A percentile compares a stretch with the other conserved stretches of the same genome.
These are phyloP conservation scores for Lipomyces japonicus DNA, from an alignment of 805 yeast genomes.

Conservation along the genomic window DNA sequence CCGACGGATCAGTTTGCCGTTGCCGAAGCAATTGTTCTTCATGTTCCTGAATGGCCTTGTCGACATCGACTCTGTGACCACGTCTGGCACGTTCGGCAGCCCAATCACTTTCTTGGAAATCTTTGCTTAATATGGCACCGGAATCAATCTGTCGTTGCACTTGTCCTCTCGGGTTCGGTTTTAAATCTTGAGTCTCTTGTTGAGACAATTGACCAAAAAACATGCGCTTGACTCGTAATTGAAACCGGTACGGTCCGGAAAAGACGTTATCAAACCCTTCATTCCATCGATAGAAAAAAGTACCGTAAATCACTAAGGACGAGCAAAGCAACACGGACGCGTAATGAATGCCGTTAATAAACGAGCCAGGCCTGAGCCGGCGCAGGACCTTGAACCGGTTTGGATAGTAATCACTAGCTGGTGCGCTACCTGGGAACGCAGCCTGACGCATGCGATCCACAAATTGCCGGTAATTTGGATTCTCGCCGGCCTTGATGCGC, in stretches of 20 bases:
- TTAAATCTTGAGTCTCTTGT: slow-evolving; percentile 62
- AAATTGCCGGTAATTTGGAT: slow-evolving; percentile 24
- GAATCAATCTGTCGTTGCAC: slow-evolving; percentile 35
- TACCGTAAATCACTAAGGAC: slow-evolving; percentile 52
- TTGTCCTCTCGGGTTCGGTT: slow-evolving; percentile 40
- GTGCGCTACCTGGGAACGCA: slow-evolving; percentile 69
- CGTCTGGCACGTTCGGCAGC: slow-evolving; percentile 66
- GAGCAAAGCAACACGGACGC: slow-evolving; percentile 19
- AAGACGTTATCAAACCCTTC: slow-evolving; percentile 76
- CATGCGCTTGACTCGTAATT: slow-evolving; percentile 53
- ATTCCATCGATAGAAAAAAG: slow-evolving; percentile 79
- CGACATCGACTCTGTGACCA: slow-evolving; percentile 71
- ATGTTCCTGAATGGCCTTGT: slow-evolving; percentile 60
- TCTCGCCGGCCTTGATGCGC: slow-evolving; percentile 26
- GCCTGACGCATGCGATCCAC: slow-evolving; percentile 69
- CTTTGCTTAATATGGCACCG: slow-evolving; percentile 38
- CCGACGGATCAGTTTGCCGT: slow-evolving; percentile 40
- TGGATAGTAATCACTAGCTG: slow-evolving; percentile 66
- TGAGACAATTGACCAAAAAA: slow-evolving; percentile 53
- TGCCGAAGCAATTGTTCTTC: slow-evolving; percentile 55
- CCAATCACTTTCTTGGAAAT: slow-evolving; percentile 38
- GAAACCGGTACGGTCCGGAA: slow-evolving; percentile 60
- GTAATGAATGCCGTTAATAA: slow-evolving; percentile 19
- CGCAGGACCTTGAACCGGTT: slow-evolving; percentile 71
- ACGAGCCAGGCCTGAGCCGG: slow-evolving; percentile 57